Conservation (phyloP, 2,329 filamentous ascomycete species). For the Acephala macrosclerotiorum region DNA sequence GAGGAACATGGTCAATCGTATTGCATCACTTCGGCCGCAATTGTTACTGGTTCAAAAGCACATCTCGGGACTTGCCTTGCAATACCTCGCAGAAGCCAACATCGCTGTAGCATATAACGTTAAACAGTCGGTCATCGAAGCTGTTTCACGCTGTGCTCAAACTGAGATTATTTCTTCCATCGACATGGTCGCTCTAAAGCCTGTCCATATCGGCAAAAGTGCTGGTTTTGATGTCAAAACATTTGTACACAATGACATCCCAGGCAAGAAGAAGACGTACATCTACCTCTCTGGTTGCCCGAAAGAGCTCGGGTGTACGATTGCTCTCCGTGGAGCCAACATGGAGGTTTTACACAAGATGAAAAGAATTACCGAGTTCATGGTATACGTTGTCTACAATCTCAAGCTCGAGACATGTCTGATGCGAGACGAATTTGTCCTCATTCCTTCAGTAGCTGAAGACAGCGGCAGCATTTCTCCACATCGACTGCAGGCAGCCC, state of each 20-base stretch:
- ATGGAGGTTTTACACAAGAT: slow-evolving; percentile 76
- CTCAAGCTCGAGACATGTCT: slow-evolving; percentile 94
- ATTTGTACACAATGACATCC: slow-evolving; percentile 80
- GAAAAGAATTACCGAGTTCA: slow-evolving; percentile 96
- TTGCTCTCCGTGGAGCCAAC: slow-evolving; percentile 84
- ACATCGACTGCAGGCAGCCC: slow-evolving; percentile 38
- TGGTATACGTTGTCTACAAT: slow-evolving; percentile 99
- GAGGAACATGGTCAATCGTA: slow-evolving; percentile 88
- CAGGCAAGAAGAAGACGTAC: slow-evolving; percentile 87
- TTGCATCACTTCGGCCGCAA: slow-evolving; percentile 84
- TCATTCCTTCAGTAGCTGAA: slow-evolving; percentile 72
- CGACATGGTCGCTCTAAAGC: slow-evolving; percentile 84
- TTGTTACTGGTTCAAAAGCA: slow-evolving; percentile 92
- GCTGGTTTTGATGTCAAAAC: slow-evolving; percentile 95
- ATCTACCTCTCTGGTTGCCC: slow-evolving; percentile 93
- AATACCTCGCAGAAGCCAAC: slow-evolving; percentile 85
- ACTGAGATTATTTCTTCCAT: slow-evolving; percentile 93
- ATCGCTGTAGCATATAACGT: slow-evolving; percentile 97
- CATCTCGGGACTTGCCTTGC: slow-evolving; percentile 88
- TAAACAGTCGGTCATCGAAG: slow-evolving; percentile 93
- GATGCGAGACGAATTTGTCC: slow-evolving; percentile 90
- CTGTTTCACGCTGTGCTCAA: slow-evolving; percentile 90
- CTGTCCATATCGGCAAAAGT: slow-evolving; percentile 79
- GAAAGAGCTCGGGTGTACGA: slow-evolving; percentile 91
- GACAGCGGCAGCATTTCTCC: slow-evolving; percentile 51